Percentiles rank a stretch among this genome's conserved stretches.
Evolutionary conservation across 2,329 filamentous ascomycete genomes (phyloP).

Genomic region (Neofusicoccum ribis): DNA sequence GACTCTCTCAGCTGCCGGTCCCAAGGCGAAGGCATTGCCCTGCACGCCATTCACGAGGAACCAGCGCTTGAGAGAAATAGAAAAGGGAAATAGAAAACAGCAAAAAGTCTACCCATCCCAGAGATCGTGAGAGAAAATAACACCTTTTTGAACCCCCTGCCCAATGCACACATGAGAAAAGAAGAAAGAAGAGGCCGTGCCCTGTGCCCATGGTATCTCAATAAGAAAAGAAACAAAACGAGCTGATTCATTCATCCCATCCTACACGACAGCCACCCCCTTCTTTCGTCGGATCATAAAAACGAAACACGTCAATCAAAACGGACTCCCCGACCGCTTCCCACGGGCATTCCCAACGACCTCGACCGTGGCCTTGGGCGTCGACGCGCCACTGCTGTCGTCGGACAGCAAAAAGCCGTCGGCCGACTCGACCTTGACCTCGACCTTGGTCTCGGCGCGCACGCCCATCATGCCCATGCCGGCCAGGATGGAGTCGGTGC

Average conservation of each 20-base stretch:
- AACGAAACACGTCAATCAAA: background rate
- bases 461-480: slow-evolving; percentile 30
- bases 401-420: background rate
- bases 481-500: slow-evolving; percentile 34
- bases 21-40: background rate
- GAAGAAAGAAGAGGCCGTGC: background rate
- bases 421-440: slow-evolving; percentile 24
- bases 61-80: no score
- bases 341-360: background rate
- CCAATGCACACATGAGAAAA: background rate
- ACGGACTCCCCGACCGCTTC: background rate
- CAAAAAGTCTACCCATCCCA: background rate
- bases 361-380: background rate
- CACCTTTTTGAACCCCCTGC: background rate
- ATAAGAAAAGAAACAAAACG: background rate
- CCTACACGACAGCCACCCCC: no score
- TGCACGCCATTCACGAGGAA: background rate
- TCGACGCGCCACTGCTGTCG: background rate
- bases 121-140: background rate
- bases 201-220: slow-evolving; percentile 6
- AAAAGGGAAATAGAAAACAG: background rate
- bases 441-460: slow-evolving; percentile 34
- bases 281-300: no score
- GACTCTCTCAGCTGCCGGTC: background rate
- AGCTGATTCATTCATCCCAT: background rate